phyloP scores from a whole-genome alignment of 768 basidiomycete genomes.

The Lactarius psammicola region DNA sequence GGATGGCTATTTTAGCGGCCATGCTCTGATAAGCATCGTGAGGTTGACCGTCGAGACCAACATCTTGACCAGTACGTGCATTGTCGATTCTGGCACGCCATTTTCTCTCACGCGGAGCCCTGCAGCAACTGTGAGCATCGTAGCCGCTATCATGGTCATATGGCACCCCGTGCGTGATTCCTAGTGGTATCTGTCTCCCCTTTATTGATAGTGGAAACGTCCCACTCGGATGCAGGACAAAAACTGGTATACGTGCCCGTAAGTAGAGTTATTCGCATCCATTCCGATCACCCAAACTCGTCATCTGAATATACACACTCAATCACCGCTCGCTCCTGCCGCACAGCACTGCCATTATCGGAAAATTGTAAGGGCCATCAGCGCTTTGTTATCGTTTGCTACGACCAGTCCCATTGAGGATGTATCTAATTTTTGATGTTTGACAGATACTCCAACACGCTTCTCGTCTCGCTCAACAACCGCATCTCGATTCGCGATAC shows the following conservation, averaged over 20 bases:
- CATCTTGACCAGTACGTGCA: slow-evolving; percentile 22
- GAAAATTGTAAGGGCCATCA: slow-evolving; percentile 21
- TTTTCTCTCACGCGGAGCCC: background rate
- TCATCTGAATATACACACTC: too few species aligned
- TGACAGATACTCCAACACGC: slow-evolving; percentile 31
- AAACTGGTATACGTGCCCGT: slow-evolving; percentile 20
- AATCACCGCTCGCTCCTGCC: background rate
- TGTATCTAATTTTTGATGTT: background rate
- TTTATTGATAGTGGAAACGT: background rate
- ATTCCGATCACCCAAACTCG: too few species aligned
- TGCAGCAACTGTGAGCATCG: slow-evolving; percentile 10
- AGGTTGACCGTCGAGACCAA: slow-evolving; percentile 34
- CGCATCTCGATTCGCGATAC: slow-evolving; percentile 18
- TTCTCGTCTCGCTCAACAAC: slow-evolving; percentile 33
- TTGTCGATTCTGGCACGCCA: background rate
- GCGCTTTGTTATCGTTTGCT: background rate
- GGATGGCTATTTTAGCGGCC: background rate
- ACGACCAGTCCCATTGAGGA: background rate
- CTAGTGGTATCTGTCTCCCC: background rate
- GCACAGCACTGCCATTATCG: slow-evolving; percentile 14
- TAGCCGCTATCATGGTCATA: background rate
- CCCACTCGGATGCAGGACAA: slow-evolving; percentile 1
- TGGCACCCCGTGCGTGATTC: slow-evolving; percentile 5
- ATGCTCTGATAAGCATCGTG: slow-evolving; percentile 27
- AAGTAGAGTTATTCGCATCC: background rate